phyloP scores from a whole-genome alignment of 2,329 filamentous ascomycete genomes.

The Amesomyces nigricolor region DNA sequence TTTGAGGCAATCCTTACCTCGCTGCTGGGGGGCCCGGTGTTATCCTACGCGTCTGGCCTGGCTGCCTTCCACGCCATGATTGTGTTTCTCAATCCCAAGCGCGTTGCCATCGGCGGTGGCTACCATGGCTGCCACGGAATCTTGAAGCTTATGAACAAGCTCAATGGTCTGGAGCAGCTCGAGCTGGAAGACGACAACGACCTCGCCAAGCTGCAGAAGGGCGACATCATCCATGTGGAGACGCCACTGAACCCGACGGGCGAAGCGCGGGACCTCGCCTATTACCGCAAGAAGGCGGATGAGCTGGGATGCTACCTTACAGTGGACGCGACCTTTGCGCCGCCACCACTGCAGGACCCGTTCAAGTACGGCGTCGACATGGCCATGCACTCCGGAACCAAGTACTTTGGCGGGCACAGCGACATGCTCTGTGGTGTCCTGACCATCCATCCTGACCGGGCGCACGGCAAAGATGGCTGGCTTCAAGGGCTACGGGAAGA shows the following conservation, averaged over 20 bases:
- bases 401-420: constrained; percentile 93
- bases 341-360: constrained; percentile 82
- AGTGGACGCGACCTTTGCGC: constrained; percentile 89
- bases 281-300: constrained; percentile 68
- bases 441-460: constrained; percentile 50
- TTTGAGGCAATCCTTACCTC: constrained; percentile 76
- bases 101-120: constrained; percentile 73
- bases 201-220: constrained; percentile 59
- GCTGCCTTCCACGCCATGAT: constrained; percentile 84
- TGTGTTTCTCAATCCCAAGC: constrained; percentile 74
- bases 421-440: constrained; percentile 89
- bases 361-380: constrained; percentile 76
- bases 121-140: constrained; percentile 96
- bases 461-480: constrained; percentile 43
- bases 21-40: constrained; percentile 61
- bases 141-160: constrained; percentile 64
- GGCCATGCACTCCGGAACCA: constrained; percentile 89
- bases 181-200: constrained; percentile 49
- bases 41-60: constrained; percentile 82
- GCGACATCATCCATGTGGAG: constrained; percentile 86
- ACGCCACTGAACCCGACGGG: constrained; percentile 91
- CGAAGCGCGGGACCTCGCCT: constrained; percentile 65
- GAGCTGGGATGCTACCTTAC: constrained; percentile 67
- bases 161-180: constrained; percentile 69
- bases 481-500: constrained; percentile 58